Conservation (phyloP, 371 early-diverging fungal genomes). For the Lichtheimia ornata region DNA sequence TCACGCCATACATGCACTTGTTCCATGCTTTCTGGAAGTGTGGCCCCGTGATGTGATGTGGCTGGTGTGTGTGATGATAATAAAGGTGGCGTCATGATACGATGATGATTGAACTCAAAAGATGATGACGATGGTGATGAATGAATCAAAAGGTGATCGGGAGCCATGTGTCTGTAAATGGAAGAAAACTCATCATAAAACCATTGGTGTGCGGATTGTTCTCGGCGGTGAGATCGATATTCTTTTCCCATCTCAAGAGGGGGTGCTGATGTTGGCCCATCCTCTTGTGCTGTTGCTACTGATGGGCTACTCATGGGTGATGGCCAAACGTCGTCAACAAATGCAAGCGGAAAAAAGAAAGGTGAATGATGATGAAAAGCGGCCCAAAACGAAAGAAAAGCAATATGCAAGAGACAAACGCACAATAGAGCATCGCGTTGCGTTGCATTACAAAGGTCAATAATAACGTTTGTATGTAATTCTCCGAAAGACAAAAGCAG, state of each 20-base stretch:
- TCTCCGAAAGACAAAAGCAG: no score
- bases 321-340: no score
- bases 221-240: neutral
- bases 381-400: neutral
- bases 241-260: no score
- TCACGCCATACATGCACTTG: slow-evolving; percentile 24
- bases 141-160: neutral
- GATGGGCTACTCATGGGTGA: no score
- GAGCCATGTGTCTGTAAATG: slow-evolving; percentile 30
- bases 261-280: no score
- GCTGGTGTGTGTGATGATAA: neutral
- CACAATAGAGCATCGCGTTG: neutral
- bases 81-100: neutral
- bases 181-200: slow-evolving; percentile 43
- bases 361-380: no score
- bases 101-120: neutral
- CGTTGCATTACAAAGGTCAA: no score
- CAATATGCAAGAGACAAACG: slow-evolving; percentile 2
- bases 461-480: no score
- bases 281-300: no score
- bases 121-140: neutral
- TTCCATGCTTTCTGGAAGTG: slow-evolving; percentile 21
- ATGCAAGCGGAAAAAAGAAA: no score
- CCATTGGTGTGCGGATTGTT: slow-evolving; percentile 26
- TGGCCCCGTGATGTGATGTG: neutral